These are phyloP conservation scores for Handroanthus guayacan DNA, from an alignment of 257 asterid species.

Conservation along the genomic window DNA sequence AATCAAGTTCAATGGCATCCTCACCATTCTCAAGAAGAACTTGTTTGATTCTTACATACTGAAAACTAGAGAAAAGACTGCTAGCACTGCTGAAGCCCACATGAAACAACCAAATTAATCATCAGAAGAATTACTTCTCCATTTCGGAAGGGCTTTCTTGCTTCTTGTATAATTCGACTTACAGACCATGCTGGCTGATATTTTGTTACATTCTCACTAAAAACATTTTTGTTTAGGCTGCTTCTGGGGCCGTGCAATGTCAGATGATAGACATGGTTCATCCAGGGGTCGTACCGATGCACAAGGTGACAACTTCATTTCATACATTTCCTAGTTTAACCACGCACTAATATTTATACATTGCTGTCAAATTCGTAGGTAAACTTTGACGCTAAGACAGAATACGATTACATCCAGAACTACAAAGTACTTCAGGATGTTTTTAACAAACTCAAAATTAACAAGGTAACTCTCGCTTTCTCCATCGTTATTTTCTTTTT, in stretches of 20 bases:
- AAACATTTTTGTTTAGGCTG: conserved; percentile 60
- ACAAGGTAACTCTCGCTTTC: conserved; percentile 59
- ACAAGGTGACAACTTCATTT: conserved; percentile 61
- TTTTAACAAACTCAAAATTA: conserved; percentile 84
- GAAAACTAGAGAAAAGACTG: not conserved
- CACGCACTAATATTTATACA: conserved; percentile 12
- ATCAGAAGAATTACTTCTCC: not conserved
- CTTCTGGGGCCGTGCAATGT: conserved; percentile 96
- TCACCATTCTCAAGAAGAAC: not conserved
- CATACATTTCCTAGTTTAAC: not conserved
- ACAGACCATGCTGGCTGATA: not conserved
- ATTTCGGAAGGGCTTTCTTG: not conserved
- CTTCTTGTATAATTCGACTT: not conserved
- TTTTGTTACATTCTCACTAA: conserved; percentile 21
- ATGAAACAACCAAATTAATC: not conserved
- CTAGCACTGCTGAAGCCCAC: conserved; percentile 10
- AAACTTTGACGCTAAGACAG: conserved; percentile 94
- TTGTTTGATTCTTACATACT: conserved; percentile 4
- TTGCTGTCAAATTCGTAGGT: conserved; percentile 57
- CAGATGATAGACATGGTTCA: conserved; percentile 93
- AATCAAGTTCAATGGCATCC: not conserved
- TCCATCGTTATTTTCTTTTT: conserved; percentile 2
- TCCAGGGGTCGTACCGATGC: conserved; percentile 96
- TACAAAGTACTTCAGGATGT: conserved; percentile 98
- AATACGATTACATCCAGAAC: conserved; percentile 92